A percentile compares a stretch with the other conserved stretches of the same genome.
Conservation (phyloP, 495 filamentous ascomycete genomes). For the Hyaloscypha hepaticicola region DNA sequence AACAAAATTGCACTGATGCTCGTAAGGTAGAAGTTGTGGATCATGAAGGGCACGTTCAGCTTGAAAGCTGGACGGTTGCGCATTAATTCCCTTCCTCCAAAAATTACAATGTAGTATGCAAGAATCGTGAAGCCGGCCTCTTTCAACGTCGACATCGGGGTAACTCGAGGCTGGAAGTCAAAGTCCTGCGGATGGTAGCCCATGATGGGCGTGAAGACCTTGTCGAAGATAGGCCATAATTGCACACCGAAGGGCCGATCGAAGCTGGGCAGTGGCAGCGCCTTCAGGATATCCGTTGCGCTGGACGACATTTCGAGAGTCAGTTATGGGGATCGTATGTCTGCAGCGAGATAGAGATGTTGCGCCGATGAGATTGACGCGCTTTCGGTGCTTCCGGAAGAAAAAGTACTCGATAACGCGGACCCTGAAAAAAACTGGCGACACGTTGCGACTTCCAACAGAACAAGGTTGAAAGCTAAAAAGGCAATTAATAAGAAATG, state of each 20-base stretch:
- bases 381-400: conserved; percentile 12
- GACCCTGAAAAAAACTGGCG: background rate
- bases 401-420: background rate
- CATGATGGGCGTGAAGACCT: conserved; percentile 68
- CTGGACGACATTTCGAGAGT: conserved; percentile 31
- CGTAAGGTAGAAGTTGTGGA: conserved; percentile 81
- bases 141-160: conserved; percentile 69
- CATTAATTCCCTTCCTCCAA: conserved; percentile 74
- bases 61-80: conserved; percentile 64
- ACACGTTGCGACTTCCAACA: conserved; percentile 7
- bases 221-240: conserved; percentile 93
- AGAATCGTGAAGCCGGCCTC: conserved; percentile 61
- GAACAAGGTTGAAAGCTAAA: conserved; percentile 5
- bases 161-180: conserved; percentile 62
- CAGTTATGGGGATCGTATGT: conserved; percentile 3
- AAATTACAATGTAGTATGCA: conserved; percentile 73
- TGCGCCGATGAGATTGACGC: background rate
- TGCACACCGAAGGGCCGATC: conserved; percentile 90
- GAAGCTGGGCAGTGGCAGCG: conserved; percentile 72
- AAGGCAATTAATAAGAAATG: conserved; percentile 18
- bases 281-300: conserved; percentile 57
- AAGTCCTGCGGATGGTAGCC: conserved; percentile 75
- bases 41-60: conserved; percentile 66
- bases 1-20: conserved; percentile 65
- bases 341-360: conserved; percentile 3